Base-by-base conservation (phyloP, 306 rosid species). In the Mimosa bimucronata region DNA sequence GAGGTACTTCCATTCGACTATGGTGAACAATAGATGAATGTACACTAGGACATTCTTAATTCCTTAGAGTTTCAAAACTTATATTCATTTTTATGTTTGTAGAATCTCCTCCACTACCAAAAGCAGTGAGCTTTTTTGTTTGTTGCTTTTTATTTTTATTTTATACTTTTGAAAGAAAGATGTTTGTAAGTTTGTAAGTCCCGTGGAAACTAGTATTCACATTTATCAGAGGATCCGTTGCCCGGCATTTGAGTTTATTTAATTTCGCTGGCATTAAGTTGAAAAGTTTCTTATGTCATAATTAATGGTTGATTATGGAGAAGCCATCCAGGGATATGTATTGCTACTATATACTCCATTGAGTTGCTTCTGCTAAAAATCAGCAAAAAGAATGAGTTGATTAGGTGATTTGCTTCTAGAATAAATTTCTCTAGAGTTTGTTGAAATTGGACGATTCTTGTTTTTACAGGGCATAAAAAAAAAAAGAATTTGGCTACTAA, bases 1-100 rank as follows among this genome's bases (percentile, higher is more conserved):
- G 93, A 89, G 83, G 81, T 88, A 18, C 48, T 89, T 81, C 61
- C 91, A 6, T 77, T 87, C 58, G 89, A 86, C 25, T 71, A 79
- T 7, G 71, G 26, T 23, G 57, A 73, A 1, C 66, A 48, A 41
- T 79, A 34, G 69, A 10, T 44, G 42, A 14, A 37, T 74, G 66
- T 30, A 45, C 38, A 2, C 5, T 0, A 13, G 38, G 25, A 40
- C 58, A 28, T 71, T 48, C 76, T 26, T 3, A 45, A 11, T 9
- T 72, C 21, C 76, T 58, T 13, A 3, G 2, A 18, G 77, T 73
- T 37, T 46, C 45, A 52, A 38, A 58, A 58, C 44, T 16, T 10
- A 2, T 11, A 19, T 31, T 52, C 44, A 73, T 73, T 71, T 18
- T 71, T 13, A 25, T 44, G 55, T 44, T 44, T 70, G 18, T 44